Evolutionary conservation across 345 rosid species (phyloP).

Genomic region (Isatis tinctoria): DNA sequence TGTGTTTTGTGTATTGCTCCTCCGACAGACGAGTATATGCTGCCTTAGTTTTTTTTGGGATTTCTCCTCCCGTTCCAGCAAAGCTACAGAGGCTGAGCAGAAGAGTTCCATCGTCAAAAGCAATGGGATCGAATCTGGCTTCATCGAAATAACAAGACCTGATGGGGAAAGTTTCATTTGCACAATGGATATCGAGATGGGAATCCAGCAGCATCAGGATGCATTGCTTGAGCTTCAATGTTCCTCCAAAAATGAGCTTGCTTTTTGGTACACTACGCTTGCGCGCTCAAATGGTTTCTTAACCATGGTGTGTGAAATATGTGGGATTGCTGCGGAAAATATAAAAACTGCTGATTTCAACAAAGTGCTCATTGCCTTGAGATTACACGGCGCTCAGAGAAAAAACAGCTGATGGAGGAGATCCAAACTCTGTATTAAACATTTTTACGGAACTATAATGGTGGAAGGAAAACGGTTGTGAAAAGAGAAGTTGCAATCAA

Average conservation of each 20-base stretch:
- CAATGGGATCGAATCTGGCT: slow-evolving; percentile 40
- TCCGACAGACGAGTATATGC: too few relatives aligned
- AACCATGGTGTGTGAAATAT: slow-evolving; percentile 90
- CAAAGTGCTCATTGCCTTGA: slow-evolving; percentile 61
- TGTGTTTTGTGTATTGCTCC: too few relatives aligned
- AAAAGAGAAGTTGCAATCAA: too few relatives aligned
- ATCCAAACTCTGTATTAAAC: too few relatives aligned
- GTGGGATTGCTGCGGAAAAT: slow-evolving; percentile 65
- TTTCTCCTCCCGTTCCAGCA: too few relatives aligned
- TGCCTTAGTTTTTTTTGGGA: too few relatives aligned
- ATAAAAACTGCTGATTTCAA: slow-evolving; percentile 54
- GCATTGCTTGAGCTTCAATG: slow-evolving; percentile 81
- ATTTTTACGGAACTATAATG: too few relatives aligned
- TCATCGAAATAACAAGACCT: slow-evolving; percentile 66
- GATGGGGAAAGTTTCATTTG: slow-evolving; percentile 78
- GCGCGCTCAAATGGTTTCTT: slow-evolving; percentile 96
- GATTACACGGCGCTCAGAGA: slow-evolving; percentile 71
- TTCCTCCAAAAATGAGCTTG: slow-evolving; percentile 86
- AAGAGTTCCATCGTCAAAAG: slow-evolving; percentile 35
- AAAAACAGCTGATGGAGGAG: slow-evolving; percentile 56
- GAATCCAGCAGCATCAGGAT: slow-evolving; percentile 45
- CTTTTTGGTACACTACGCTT: slow-evolving; percentile 86
- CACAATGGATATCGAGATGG: slow-evolving; percentile 69
- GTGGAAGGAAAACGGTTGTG: too few relatives aligned
- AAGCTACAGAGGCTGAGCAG: slow-evolving; percentile 20